Conservation (phyloP, 2,329 filamentous ascomycete genomes). For the Colletotrichum theobromicola region DNA sequence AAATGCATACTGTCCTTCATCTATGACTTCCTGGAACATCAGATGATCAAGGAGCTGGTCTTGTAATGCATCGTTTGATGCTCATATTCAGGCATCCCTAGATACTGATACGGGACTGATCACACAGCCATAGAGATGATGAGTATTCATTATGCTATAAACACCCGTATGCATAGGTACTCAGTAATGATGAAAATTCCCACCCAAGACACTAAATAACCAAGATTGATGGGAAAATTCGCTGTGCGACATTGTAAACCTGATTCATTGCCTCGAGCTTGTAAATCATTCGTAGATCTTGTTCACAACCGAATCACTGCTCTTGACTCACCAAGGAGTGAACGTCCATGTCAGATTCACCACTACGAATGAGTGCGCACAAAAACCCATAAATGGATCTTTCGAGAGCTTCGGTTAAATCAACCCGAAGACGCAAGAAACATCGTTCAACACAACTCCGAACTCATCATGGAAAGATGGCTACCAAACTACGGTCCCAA, state of each 20-base stretch:
- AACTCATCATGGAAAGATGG: background rate
- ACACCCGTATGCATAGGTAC: too few species aligned
- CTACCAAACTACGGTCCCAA: background rate
- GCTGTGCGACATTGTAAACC: too few species aligned
- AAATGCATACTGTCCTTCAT: background rate
- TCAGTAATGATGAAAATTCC: too few species aligned
- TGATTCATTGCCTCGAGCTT: too few species aligned
- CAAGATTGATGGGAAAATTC: too few species aligned
- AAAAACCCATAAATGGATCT: background rate
- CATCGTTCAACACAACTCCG: background rate
- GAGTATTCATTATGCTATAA: too few species aligned
- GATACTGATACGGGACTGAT: too few species aligned
- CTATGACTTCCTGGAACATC: rapidly evolving
- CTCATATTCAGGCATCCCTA: too few species aligned
- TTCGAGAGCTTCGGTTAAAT: background rate
- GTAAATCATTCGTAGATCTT: too few species aligned
- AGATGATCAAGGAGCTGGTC: rapidly evolving
- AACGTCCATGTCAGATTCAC: background rate
- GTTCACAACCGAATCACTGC: background rate
- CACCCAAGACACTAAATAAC: too few species aligned
- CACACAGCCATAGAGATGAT: too few species aligned
- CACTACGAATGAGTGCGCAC: background rate
- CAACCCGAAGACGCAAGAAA: background rate
- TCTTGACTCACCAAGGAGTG: background rate
- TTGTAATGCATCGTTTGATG: too few species aligned